Evolutionary conservation across 192 early-diverging fungal genomes (phyloP).

Genomic region (Podila minutissima): DNA sequence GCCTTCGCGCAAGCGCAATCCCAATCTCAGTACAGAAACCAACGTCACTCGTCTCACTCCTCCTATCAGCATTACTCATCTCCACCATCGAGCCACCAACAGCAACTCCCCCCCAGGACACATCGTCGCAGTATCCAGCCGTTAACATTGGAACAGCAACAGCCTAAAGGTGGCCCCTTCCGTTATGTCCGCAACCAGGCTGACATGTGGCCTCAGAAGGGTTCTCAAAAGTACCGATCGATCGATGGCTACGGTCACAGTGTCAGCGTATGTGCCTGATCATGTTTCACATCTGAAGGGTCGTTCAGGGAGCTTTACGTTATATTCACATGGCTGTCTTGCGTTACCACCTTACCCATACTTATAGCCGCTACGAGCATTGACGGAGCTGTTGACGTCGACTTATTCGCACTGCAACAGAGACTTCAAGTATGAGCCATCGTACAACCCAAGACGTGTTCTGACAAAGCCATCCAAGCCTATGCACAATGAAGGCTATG

Average conservation of each 20-base stretch:
- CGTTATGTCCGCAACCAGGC: constrained; percentile 49
- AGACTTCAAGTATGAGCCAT: constrained; percentile 82
- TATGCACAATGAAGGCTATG: constrained; percentile 88
- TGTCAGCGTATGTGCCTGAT: constrained; percentile 31
- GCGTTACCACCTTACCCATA: background rate
- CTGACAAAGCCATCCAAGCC: constrained; percentile 95
- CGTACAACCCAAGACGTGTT: constrained; percentile 86
- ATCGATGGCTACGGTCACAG: constrained; percentile 46
- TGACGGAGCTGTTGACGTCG: constrained; percentile 71
- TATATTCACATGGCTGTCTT: background rate
- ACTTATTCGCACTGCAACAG: constrained; percentile 84
- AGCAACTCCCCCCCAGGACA: constrained; percentile 40
- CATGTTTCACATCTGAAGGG: background rate
- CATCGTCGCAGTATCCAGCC: constrained; percentile 53
- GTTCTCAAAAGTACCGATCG: constrained; percentile 50
- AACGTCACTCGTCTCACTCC: constrained; percentile 13
- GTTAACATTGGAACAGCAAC: constrained; percentile 40
- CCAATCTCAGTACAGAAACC: constrained; percentile 7
- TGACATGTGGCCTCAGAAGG: constrained; percentile 47
- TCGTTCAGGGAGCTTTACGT: too few relatives aligned
- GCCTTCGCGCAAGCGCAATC: constrained; percentile 29
- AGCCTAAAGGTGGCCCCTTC: constrained; percentile 47
- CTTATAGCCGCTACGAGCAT: constrained; percentile 58
- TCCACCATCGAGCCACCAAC: constrained; percentile 1
- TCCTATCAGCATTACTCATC: constrained; percentile 13